A percentile compares a stretch with the other conserved stretches of the same genome.
These are phyloP conservation scores for Pseudomonodictys pantanalensis DNA, from an alignment of 495 filamentous ascomycete species.

Conservation along the genomic window DNA sequence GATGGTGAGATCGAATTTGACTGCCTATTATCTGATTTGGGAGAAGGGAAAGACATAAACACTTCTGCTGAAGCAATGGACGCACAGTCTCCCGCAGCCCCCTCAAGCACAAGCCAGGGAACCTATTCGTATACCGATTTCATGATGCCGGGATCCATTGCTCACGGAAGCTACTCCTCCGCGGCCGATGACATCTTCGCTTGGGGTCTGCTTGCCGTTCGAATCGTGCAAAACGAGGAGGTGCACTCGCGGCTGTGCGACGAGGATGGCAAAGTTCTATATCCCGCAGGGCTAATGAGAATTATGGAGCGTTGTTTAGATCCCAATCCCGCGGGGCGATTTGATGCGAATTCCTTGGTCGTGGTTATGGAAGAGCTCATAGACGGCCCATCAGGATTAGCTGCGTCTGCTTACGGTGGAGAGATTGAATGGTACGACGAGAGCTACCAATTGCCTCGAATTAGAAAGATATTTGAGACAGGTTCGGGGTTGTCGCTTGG, in stretches of 20 bases:
- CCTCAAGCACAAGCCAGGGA: background rate
- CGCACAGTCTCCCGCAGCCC: background rate
- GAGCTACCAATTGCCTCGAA: background rate
- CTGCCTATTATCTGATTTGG: background rate
- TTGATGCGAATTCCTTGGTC: background rate
- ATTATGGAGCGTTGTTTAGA: background rate
- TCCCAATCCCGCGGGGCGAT: background rate
- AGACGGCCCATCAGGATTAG: background rate
- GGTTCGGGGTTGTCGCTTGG: background rate
- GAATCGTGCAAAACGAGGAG: background rate
- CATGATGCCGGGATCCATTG: background rate
- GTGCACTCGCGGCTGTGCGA: background rate
- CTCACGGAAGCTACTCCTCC: background rate
- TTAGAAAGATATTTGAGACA: background rate
- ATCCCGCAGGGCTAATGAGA: background rate
- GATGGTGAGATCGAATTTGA: background rate
- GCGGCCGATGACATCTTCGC: background rate
- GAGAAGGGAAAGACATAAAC: background rate
- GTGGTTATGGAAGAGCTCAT: background rate
- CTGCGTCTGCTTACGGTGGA: background rate
- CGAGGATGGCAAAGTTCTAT: background rate
- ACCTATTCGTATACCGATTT: background rate
- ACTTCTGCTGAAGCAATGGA: background rate
- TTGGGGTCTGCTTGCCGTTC: background rate
- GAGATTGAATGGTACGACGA: background rate